phyloP scores from a whole-genome alignment of 352 stramenopile species.

The Thalassiosira tumida region DNA sequence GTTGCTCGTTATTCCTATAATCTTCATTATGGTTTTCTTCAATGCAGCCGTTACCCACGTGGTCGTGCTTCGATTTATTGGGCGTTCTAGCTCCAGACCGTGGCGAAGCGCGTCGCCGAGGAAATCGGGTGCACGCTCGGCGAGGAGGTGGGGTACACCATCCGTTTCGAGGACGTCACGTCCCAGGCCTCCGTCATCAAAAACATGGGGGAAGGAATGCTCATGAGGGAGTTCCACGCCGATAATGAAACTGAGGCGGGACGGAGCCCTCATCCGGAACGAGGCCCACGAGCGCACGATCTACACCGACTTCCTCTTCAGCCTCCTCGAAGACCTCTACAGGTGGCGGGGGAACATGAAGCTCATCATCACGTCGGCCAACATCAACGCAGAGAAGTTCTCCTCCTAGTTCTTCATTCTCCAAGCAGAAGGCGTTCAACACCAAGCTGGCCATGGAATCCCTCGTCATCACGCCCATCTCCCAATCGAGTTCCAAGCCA shows the following conservation, averaged over 20 bases:
- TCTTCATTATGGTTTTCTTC: no score
- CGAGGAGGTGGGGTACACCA: constrained; percentile 94
- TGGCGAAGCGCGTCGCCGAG: constrained; percentile 97
- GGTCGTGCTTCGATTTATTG: no score
- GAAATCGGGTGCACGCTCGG: constrained; percentile 96
- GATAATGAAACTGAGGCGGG: constrained; percentile 93
- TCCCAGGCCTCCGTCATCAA: constrained; percentile 98
- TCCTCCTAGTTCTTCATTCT: constrained; percentile 98
- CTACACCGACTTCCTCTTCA: constrained; percentile 92
- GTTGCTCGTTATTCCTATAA: no score
- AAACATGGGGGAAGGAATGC: constrained; percentile 99
- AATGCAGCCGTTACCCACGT: no score
- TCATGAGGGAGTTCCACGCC: constrained; percentile 98
- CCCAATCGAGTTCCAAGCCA: constrained; percentile 97
- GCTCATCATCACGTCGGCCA: constrained; percentile 96
- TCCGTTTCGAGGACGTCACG: constrained; percentile 94
- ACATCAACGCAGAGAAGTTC: constrained; percentile 98
- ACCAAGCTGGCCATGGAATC: constrained; percentile 99
- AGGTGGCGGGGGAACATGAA: constrained; percentile 92
- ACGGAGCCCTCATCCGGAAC: constrained; percentile 93
- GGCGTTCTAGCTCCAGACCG: no score
- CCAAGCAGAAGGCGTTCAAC: constrained; percentile 99
- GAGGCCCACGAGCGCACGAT: constrained; percentile 92
- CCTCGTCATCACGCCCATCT: constrained; percentile 98
- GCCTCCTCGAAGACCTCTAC: constrained; percentile 91